These are phyloP conservation scores for Mucor indicus DNA, from an alignment of 371 early-diverging fungal genomes.

Conservation along the genomic window DNA sequence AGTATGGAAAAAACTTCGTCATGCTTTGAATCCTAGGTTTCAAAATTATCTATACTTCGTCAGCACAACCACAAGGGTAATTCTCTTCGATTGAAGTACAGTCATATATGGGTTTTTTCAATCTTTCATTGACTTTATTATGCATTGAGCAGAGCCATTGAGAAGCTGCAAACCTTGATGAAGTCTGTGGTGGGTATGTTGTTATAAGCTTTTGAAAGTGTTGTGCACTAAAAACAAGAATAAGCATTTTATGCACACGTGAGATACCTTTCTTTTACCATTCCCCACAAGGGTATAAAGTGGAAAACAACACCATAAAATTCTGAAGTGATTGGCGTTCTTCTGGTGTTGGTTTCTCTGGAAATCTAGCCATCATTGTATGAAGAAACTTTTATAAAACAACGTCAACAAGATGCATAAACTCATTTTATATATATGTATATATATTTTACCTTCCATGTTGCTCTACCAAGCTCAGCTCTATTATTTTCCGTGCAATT, in stretches of 20 bases:
- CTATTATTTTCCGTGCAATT: conserved; percentile 31
- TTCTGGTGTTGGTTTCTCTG: conserved; percentile 77
- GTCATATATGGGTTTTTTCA: conserved; percentile 88
- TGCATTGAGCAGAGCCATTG: conserved; percentile 96
- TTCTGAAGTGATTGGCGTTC: conserved; percentile 77
- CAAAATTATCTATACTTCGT: too few relatives aligned
- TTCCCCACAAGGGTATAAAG: conserved; percentile 97
- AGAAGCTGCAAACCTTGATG: conserved; percentile 71
- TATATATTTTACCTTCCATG: conserved; percentile 58
- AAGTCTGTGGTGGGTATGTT: conserved; percentile 83
- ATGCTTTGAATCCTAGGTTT: too few relatives aligned
- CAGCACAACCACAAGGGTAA: conserved; percentile 93
- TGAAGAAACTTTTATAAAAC: conserved; percentile 71
- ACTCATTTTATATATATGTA: not conserved
- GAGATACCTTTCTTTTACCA: conserved; percentile 61
- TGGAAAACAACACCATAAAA: conserved; percentile 83
- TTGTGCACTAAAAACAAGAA: conserved; percentile 57
- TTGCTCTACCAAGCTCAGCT: conserved; percentile 82
- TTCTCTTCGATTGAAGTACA: conserved; percentile 81
- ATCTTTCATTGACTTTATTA: conserved; percentile 93
- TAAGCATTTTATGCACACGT: not conserved
- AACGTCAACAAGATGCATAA: not conserved
- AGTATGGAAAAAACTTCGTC: not conserved
- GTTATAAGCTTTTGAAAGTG: conserved; percentile 84
- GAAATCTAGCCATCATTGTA: conserved; percentile 95